Base-by-base conservation (phyloP, 805 yeast species). In the Wickerhamomyces mucosus region DNA sequence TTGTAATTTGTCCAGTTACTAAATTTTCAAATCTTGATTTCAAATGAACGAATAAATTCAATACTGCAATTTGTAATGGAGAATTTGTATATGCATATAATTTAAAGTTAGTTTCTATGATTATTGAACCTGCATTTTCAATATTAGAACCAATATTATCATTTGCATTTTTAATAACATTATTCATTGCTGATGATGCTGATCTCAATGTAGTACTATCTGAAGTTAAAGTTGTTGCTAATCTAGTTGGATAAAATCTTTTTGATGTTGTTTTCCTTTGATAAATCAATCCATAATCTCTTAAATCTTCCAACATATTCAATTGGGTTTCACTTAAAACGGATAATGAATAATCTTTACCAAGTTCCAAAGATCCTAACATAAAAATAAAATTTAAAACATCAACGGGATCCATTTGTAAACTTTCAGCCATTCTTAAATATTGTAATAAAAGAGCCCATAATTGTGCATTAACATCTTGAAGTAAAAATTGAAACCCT, bases 401-500 rank as follows among this genome's bases (percentile, higher is more conserved):
- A 48, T 92, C 98, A 14, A 92, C 97, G 0, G 95, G 86, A 56
- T 92, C 95, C 95, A 88, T 84, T 48, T 82, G 74, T 31, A 84
- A 65, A 18, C 76, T 75, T 48, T 83, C 89, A 2, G 96, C 73
- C 67, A 84, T 70, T 51, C 82, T 79, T 39, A 92, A 60, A 51
- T 92, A 92, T 51, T 92, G 96, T 24, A 92, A 59, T 28, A 92
- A 59, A 25, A 92, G 59, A 0, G 95, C 78, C 98, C 98, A 92
- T 13, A 92, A 78, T 56, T 92, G 98, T 0, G 95, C 80, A 51
- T 85, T 86, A 17, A 82, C 82, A 46, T 88, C 96, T 55, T 89
- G 98, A 27, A 92, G 61, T 38, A 92, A 58, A 48, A 92, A 92
- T 59, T 92, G 98, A 56, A 92, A 92, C 13, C 98, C 98, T 26